Base-by-base conservation (phyloP, 1,284 basidiomycete genomes). In the Termitomyces sp. region DNA sequence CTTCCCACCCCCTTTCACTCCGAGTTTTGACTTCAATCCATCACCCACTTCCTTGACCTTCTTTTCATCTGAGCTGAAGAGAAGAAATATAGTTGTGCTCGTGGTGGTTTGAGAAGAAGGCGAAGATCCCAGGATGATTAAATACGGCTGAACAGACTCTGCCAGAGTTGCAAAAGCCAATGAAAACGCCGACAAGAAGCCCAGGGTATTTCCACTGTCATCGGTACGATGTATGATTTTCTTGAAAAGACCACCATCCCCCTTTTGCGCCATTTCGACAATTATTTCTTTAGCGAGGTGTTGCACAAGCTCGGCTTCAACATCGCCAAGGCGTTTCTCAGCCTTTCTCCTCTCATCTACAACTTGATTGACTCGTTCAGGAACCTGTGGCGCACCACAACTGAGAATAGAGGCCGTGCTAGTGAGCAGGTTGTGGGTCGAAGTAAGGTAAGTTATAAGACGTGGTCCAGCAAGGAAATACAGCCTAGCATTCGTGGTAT, bases 381-480 rank as follows among this genome's bases (percentile, higher is more conserved):
- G 79, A 7, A 89, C 79, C 48, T 82, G 77, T 4, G 80, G 71
- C 3, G 79, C 68, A 8, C 86, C 84, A 62, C 87, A 89, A 50
- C 82, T 88, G 28, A 93, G 74, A 13, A 76, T 77, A 1, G 81
- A 73, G 0, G 87, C 78, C 0, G 84, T 78, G 50, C 70, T 68
- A 1, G 82, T 72, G 48, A 93, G 74, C 13, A 78, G 67, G 17
- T 70, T 65, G 63, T 88, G 84, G 1, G 82, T 76, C 2, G 77
- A 71, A 2, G 78, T 71, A 50, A 92, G 73, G 62, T 89, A 77
- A 1, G 72, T 64, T 45, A 89, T 79, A 10, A 92, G 77, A 12
- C 92, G 83, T 8, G 87, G 86, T 3, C 92, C 92, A n/a, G 84
- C 74, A 51, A 88, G 75, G 74, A 95, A 94, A 70, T 83, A 90